phyloP scores from a whole-genome alignment of 176 grass and related monocot genomes.

The Canna indica region DNA sequence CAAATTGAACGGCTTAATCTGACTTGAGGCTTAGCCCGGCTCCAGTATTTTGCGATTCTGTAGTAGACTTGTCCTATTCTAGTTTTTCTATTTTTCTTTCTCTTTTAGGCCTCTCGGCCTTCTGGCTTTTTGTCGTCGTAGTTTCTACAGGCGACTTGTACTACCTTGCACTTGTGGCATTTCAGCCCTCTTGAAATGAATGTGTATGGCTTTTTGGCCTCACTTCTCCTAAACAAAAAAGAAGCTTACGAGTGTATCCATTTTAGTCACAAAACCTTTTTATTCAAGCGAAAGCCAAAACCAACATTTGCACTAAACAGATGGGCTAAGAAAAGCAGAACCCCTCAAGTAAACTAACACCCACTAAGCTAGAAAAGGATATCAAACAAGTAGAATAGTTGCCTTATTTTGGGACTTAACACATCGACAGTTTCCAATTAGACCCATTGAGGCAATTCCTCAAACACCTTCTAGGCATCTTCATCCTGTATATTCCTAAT shows the following conservation, averaged over 20 bases:
- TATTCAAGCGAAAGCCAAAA: background rate
- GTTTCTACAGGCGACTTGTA: no score
- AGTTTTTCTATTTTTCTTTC: no score
- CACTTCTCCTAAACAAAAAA: no score
- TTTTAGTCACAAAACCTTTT: background rate
- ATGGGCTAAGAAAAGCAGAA: background rate
- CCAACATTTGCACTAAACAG: background rate
- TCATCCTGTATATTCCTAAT: background rate
- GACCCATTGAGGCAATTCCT: background rate
- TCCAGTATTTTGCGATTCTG: no score
- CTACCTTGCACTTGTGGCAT: no score
- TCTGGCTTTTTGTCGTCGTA: no score
- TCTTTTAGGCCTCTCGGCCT: no score
- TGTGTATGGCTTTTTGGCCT: no score
- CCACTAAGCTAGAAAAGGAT: background rate
- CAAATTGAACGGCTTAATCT: no score
- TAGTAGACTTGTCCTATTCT: no score
- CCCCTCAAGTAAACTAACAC: background rate
- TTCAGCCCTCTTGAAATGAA: no score
- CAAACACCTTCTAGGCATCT: background rate
- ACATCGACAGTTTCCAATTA: background rate
- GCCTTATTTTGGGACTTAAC: background rate
- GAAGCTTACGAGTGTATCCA: background rate
- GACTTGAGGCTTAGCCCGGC: no score
- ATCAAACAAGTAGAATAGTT: background rate